A percentile compares a stretch with the other conserved stretches of the same genome.
phyloP scores from a whole-genome alignment of 495 filamentous ascomycete genomes.

The Penicillium argentinense region DNA sequence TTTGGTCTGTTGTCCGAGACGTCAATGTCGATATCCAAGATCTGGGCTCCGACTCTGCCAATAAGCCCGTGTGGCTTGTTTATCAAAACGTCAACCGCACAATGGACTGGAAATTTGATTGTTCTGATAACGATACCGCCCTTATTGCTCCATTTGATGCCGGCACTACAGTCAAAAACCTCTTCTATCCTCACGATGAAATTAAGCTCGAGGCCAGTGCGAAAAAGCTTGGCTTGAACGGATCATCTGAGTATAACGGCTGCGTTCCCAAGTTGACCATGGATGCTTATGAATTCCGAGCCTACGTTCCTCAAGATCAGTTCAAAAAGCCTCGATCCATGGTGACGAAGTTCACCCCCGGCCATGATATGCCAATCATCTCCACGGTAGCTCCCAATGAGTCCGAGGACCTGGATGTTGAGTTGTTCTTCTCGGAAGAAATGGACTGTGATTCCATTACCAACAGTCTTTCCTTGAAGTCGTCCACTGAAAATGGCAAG shows the following conservation, averaged over 20 bases:
- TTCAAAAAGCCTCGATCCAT: conserved; percentile 55
- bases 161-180: conserved; percentile 57
- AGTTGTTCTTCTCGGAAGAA: conserved; percentile 57
- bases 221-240: conserved; percentile 39
- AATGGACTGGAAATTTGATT: conserved; percentile 58
- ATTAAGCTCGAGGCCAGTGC: conserved; percentile 40
- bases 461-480: conserved; percentile 48
- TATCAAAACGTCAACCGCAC: conserved; percentile 60
- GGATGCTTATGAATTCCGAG: conserved; percentile 60
- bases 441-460: conserved; percentile 63
- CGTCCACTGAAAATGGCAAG: conserved; percentile 49
- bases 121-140: conserved; percentile 41
- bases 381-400: conserved; percentile 47
- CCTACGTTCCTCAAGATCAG: conserved; percentile 54
- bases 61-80: conserved; percentile 62
- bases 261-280: conserved; percentile 55
- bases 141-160: conserved; percentile 59
- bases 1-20: conserved; percentile 63
- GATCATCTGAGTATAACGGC: conserved; percentile 49
- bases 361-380: conserved; percentile 58
- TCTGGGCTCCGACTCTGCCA: conserved; percentile 35
- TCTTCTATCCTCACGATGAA: conserved; percentile 64
- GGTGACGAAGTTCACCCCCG: conserved; percentile 63
- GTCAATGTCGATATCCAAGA: conserved; percentile 49
- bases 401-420: conserved; percentile 46